These are phyloP conservation scores for Gloeophyllum trabeum DNA, from an alignment of 768 basidiomycete genomes.

Conservation along the genomic window DNA sequence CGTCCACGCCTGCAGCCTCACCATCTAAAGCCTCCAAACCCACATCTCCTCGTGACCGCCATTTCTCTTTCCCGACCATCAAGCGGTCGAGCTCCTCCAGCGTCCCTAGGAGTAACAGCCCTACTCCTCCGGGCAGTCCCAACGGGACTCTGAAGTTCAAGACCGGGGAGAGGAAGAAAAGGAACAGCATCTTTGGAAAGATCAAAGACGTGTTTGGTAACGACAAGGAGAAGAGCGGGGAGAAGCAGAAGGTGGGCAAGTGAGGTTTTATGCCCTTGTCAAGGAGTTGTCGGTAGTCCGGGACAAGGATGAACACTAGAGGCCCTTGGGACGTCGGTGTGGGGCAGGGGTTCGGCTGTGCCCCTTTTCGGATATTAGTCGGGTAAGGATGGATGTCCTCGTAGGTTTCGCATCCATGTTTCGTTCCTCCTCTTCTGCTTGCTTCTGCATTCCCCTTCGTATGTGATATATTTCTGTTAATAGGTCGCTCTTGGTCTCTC, in stretches of 20 bases:
- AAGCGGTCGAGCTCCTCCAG: not conserved
- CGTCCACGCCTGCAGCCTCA: not conserved
- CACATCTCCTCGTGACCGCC: not conserved
- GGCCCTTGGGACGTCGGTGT: too few species aligned
- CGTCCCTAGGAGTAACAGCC: not conserved
- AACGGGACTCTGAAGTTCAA: slow-evolving; percentile 21
- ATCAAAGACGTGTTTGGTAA: slow-evolving; percentile 36
- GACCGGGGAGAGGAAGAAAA: slow-evolving; percentile 34
- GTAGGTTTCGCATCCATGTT: too few species aligned
- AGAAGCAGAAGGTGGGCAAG: slow-evolving; percentile 16
- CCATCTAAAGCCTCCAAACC: not conserved
- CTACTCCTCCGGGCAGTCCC: not conserved
- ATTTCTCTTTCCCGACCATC: not conserved
- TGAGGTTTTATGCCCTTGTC: too few species aligned
- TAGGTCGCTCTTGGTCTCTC: too few species aligned
- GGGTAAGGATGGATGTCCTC: too few species aligned
- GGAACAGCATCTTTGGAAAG: slow-evolving; percentile 40
- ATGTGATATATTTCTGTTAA: too few species aligned
- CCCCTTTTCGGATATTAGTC: too few species aligned
- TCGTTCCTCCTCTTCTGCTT: too few species aligned
- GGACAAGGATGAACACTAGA: too few species aligned
- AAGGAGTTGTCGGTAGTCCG: too few species aligned
- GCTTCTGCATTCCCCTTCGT: too few species aligned
- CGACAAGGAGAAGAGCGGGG: slow-evolving; percentile 32
- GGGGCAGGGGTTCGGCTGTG: too few species aligned